Conservation (phyloP, 495 filamentous ascomycete species). For the Aspergillus baeticus region DNA sequence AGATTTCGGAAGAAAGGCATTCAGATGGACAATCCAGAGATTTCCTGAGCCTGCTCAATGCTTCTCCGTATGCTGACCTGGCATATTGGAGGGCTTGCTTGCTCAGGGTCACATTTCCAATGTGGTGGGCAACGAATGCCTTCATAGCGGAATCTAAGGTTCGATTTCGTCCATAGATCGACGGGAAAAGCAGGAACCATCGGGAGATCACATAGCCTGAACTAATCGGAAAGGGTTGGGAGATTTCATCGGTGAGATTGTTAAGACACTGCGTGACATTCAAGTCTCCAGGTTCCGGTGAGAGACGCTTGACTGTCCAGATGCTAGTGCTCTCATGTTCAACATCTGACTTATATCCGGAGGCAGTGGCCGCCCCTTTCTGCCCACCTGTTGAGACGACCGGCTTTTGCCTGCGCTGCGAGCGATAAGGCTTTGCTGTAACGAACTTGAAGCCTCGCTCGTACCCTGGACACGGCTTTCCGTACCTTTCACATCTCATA, state of each 20-base stretch:
- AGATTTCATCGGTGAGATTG: conserved; percentile 27
- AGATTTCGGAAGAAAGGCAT: conserved; percentile 29
- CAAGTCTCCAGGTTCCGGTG: conserved; percentile 12
- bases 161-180: conserved; percentile 29
- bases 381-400: neutral
- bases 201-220: conserved; percentile 21
- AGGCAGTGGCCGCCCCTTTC: neutral
- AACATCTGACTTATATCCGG: neutral
- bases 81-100: conserved; percentile 29
- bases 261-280: conserved; percentile 28
- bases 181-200: conserved; percentile 33
- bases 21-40: conserved; percentile 25
- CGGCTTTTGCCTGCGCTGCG: conserved; percentile 16
- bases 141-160: conserved; percentile 31
- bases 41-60: conserved; percentile 25
- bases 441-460: conserved; percentile 35
- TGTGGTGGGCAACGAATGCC: conserved; percentile 32
- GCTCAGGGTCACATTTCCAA: conserved; percentile 25
- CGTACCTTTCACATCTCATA: conserved; percentile 33
- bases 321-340: conserved; percentile 3
- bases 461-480: conserved; percentile 36
- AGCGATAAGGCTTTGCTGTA: conserved; percentile 31
- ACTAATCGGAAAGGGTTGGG: conserved; percentile 15
- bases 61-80: conserved; percentile 29
- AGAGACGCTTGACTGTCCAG: neutral